phyloP scores from a whole-genome alignment of 768 basidiomycete species.

The Naganishia kalamii region DNA sequence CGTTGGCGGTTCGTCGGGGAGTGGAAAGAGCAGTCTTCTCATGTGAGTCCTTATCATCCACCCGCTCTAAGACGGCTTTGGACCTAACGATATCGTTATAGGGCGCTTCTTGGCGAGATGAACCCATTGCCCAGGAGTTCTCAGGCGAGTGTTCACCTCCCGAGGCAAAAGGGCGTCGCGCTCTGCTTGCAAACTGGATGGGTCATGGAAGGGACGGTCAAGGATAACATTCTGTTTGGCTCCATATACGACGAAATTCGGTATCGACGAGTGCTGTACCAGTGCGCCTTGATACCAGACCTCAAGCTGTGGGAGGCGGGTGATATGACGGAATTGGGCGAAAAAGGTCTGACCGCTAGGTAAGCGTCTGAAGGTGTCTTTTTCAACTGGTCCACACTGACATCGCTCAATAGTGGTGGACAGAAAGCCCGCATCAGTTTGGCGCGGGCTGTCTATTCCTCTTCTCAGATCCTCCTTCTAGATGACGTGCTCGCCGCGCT shows the following conservation, averaged over 20 bases:
- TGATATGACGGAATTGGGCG: conserved; percentile 65
- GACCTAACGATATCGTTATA: neutral
- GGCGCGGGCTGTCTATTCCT: conserved; percentile 58
- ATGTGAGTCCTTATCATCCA: neutral
- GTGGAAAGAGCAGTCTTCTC: conserved; percentile 39
- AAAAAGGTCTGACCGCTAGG: conserved; percentile 55
- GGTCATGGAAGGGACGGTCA: conserved; percentile 62
- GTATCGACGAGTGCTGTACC: conserved; percentile 48
- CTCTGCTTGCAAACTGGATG: conserved; percentile 80
- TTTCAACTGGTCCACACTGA: neutral
- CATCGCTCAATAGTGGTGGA: conserved; percentile 49
- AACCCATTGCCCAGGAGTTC: conserved; percentile 45
- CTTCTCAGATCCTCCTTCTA: conserved; percentile 60
- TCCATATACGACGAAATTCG: conserved; percentile 49
- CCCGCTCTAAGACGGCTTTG: conserved; percentile 24
- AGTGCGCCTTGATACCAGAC: conserved; percentile 50
- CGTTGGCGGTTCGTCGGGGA: conserved; percentile 48
- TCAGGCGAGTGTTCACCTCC: conserved; percentile 64
- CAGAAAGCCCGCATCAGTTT: conserved; percentile 59
- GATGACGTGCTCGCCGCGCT: conserved; percentile 65
- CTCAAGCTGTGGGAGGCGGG: conserved; percentile 56
- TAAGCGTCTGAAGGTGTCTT: neutral
- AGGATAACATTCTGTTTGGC: conserved; percentile 57
- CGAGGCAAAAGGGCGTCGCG: conserved; percentile 62
- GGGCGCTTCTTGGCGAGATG: conserved; percentile 48